Base-by-base conservation (phyloP, 345 rosid genomes). In the Brassica nigra region DNA sequence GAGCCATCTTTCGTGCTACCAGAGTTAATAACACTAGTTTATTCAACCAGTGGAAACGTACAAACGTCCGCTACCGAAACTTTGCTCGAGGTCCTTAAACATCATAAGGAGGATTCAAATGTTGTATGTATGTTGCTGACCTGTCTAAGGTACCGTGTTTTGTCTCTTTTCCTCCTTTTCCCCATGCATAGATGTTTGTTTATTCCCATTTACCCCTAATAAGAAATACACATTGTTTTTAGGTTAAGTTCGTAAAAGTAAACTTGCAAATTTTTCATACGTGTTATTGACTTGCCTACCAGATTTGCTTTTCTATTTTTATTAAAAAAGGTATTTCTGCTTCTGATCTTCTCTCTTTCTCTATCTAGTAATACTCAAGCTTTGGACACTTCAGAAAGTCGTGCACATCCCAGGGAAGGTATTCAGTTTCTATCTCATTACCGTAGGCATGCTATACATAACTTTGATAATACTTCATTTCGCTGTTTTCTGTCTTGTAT, bases 1-100 rank as follows among this genome's bases (percentile, higher is more conserved):
- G 97, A 89, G 71, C 97, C 97, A 67, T 84, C 90, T 10, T 58
- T 84, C 7, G 88, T 88, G 69, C 73, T 94, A 86, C 90, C 96
- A 63, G 83, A 88, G 36, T 71, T 92, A 31, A 83, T 94, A 75
- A 84, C 59, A 66, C 88, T 88, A 72, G 71, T 89, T 59, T 84
- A 82, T 86, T 86, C 90, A 68, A 78, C 90, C 78, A 84, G 86
- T 86, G 86, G 71, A 61, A 79, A 84, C 52, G 71, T 74, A 68
- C 84, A 71, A 20, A 82, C 83, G 75, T 80, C 85, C 52, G 97
- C 89, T 66, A 66, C 80, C 66, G 84, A 84, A 77, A 82, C 89
- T 78, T 86, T 91, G 54, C 75, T 89, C 76, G 85, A 83, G 78
- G 66, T 92, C 80, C 92, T 94, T 62, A 82, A 83, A 83, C 80